phyloP scores from a whole-genome alignment of 768 basidiomycete genomes.

The Daedaleopsis nitida region DNA sequence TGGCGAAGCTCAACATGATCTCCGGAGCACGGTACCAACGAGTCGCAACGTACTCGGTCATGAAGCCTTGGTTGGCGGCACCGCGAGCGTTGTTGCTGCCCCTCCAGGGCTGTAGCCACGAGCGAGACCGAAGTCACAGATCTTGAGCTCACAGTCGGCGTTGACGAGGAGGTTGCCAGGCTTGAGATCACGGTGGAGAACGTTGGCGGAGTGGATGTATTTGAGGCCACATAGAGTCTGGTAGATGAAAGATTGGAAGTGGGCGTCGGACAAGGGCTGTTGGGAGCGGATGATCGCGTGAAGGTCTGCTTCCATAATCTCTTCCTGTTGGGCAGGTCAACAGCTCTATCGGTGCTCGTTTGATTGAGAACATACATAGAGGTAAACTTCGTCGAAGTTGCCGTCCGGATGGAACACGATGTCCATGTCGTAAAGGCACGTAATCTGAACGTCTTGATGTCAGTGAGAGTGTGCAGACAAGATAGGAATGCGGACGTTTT shows the following conservation, averaged over 20 bases:
- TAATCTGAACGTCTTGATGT: constrained; percentile 60
- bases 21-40: constrained; percentile 99
- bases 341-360: neutral
- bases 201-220: constrained; percentile 97
- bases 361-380: constrained; percentile 58
- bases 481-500: constrained; percentile 68
- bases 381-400: constrained; percentile 96
- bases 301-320: constrained; percentile 99
- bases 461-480: constrained; percentile 1
- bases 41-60: constrained; percentile 99
- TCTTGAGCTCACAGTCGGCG: constrained; percentile 97
- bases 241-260: constrained; percentile 96
- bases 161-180: constrained; percentile 96
- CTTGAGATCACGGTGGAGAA: constrained; percentile 95
- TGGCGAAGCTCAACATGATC: constrained; percentile 97
- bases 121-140: constrained; percentile 98
- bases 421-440: constrained; percentile 97
- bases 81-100: constrained; percentile 60
- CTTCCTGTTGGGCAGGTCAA: constrained; percentile 62
- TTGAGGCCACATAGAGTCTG: constrained; percentile 98
- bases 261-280: constrained; percentile 86
- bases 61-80: constrained; percentile 88
- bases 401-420: constrained; percentile 91
- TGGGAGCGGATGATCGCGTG: constrained; percentile 95
- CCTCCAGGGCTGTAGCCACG: constrained; percentile 87